Evolutionary conservation across 1,284 basidiomycete species (phyloP), one percentile per base, ranked within the genome.

Genomic region (Malassezia vespertilionis): DNA sequence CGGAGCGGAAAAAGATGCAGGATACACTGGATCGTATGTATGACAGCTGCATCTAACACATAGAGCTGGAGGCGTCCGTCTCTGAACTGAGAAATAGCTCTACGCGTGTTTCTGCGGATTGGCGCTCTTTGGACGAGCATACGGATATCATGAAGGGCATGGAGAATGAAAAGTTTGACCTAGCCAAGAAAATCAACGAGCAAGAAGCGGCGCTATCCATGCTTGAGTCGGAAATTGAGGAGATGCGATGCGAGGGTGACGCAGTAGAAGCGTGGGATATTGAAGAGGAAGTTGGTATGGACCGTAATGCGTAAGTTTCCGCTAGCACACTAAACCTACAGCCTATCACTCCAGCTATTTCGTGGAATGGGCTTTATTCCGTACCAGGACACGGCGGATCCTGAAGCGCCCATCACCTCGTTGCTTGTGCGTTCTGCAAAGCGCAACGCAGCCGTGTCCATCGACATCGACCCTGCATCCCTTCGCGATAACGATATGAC

Each of bases 141-240:
- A 42, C 46, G 2, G 46, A 54, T 7, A 51, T 44, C 2, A 60
- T 64, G 32, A 54, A 56, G 18, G 53, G 54, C 21, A 39, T 64
- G 23, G 61, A 64, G 28, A 56, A 61, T 23, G 23, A 54, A n/a
- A 61, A 64, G 35, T 64, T 64, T 24, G 58, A 61, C 27, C 47
- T 64, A 6, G 61, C 59, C 7, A 62, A 61, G 35, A 64, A 54
- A 20, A 60, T 60, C 37, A 64, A 64, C 43, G 61, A 64, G 40
- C 52, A 60, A 34, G 59, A 64, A 43, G 14, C 45, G n/a, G 33
- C 52, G 1, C 46, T 64, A 4, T 47, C 44, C 15, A 26, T 33
- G 21, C 56, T 64, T 20, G 58, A 64, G 43, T 50, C 48, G 4
- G 53, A 64, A 32, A 42, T 64, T 20, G 15, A 46, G 2, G 54